Conservation (phyloP, 176 grass and related monocot species). For the Ensete ventricosum region DNA sequence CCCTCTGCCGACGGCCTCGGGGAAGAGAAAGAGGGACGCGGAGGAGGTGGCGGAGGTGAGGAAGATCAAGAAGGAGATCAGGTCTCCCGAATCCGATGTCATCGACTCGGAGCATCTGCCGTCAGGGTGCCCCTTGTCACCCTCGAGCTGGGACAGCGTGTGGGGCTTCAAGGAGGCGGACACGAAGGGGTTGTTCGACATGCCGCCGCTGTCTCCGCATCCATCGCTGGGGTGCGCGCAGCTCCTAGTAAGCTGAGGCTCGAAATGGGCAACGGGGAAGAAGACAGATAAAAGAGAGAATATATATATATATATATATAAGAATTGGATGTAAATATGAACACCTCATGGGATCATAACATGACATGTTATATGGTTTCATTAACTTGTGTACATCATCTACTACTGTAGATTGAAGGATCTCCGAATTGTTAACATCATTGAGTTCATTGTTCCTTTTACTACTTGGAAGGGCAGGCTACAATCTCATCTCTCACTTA, state of each 20-base stretch:
- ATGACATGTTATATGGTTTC: too few species aligned
- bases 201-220: background rate
- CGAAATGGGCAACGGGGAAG: too few species aligned
- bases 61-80: background rate
- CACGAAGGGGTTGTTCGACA: background rate
- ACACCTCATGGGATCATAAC: background rate
- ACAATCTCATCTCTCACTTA: too few species aligned
- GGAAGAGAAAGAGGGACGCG: conserved; percentile 4
- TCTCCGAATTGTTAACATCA: too few species aligned
- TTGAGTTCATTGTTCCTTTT: too few species aligned
- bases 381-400: too few species aligned
- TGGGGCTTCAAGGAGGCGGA: background rate
- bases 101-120: background rate
- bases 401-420: too few species aligned
- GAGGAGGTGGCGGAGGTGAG: background rate
- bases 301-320: background rate
- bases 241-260: background rate
- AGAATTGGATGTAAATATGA: background rate
- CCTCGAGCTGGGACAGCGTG: background rate
- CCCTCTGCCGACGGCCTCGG: background rate
- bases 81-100: background rate
- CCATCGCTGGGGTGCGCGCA: background rate
- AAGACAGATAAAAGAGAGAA: too few species aligned
- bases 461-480: too few species aligned
- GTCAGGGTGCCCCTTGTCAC: background rate